Evolutionary conservation across 75 land plant species (phyloP), one percentile per base, ranked within the genome.

Genomic region (Isoetes taiwanensis): DNA sequence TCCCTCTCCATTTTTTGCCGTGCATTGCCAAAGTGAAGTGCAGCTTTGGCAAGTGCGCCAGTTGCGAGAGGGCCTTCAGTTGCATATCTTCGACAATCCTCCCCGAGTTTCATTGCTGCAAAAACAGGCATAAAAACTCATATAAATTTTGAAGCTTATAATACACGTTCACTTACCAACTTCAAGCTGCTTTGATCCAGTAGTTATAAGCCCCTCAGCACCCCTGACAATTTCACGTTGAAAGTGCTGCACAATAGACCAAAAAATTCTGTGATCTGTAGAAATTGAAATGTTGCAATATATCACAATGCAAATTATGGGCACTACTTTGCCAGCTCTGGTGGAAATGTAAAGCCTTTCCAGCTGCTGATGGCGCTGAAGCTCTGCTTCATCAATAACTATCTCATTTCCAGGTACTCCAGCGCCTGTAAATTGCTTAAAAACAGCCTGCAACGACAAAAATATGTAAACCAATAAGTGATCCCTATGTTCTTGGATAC

Each of bases 71-170:
- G 69, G 23, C 89, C 74, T 39, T 76, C 82, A 53, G 58, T 57
- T 33, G 82, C 86, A 78, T 90, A 90, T 69, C 68, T 78, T 34
- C 77, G 69, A 63, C 97, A 85, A 58, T 82, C 91, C 14, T 85
- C 80, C 28, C 86, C 78, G 56, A 90, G 56, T 64, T 70, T 90
- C 29, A 42, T 82, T 37, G 59, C 97, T 90, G 40, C 46, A 8
- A 30, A 62, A 64, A 46, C 21, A 58, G 30, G 38, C 34, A 34
- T 33, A 11, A n/a, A n/a, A n/a, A n/a, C n/a, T n/a, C n/a, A n/a
- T n/a, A n/a, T n/a, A n/a, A n/a, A n/a, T n/a, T n/a, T n/a, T n/a
- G n/a, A n/a, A n/a, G n/a, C n/a, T n/a, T n/a, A n/a, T n/a, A n/a
- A n/a, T n/a, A n/a, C n/a, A 25, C 19, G 35, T 28, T 28, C n/a